These are phyloP conservation scores for Megacollybia marginata DNA, from an alignment of 768 basidiomycete genomes.

Conservation along the genomic window DNA sequence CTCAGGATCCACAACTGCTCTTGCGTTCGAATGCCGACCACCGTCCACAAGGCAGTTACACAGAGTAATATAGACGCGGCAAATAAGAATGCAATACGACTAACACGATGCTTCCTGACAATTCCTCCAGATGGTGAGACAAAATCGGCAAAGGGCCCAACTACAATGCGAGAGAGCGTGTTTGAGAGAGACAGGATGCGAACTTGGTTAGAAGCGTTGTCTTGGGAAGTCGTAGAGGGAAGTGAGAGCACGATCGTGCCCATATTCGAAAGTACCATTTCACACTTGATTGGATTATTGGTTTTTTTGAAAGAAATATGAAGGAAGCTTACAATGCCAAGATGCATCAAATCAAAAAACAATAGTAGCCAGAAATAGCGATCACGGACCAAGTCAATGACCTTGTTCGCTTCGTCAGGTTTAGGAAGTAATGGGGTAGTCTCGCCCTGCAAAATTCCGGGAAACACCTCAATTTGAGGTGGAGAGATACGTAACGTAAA, in stretches of 20 bases:
- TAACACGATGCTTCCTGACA: constrained; percentile 46
- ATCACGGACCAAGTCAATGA: constrained; percentile 40
- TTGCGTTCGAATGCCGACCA: constrained; percentile 37
- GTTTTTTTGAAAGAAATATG: background rate
- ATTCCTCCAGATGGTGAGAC: constrained; percentile 54
- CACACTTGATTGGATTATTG: constrained; percentile 34
- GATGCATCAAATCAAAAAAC: constrained; percentile 39
- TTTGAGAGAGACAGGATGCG: constrained; percentile 64
- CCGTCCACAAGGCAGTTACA: constrained; percentile 50
- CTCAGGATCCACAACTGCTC: constrained; percentile 64
- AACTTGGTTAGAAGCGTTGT: constrained; percentile 56
- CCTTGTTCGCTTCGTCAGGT: background rate
- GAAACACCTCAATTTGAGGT: background rate
- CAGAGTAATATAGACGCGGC: constrained; percentile 40
- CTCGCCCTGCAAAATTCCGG: background rate
- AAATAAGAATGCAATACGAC: constrained; percentile 54
- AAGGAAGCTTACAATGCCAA: constrained; percentile 56
- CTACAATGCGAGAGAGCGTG: constrained; percentile 58
- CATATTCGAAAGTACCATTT: constrained; percentile 81
- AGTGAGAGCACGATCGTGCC: constrained; percentile 69
- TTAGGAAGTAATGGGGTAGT: constrained; percentile 7
- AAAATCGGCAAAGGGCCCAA: constrained; percentile 67
- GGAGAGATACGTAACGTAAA: constrained; percentile 26
- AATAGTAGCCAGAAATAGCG: constrained; percentile 59
- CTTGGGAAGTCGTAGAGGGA: constrained; percentile 26